Evolutionary conservation across 805 yeast species (phyloP).

Genomic region (Saccharomyces mikatae): DNA sequence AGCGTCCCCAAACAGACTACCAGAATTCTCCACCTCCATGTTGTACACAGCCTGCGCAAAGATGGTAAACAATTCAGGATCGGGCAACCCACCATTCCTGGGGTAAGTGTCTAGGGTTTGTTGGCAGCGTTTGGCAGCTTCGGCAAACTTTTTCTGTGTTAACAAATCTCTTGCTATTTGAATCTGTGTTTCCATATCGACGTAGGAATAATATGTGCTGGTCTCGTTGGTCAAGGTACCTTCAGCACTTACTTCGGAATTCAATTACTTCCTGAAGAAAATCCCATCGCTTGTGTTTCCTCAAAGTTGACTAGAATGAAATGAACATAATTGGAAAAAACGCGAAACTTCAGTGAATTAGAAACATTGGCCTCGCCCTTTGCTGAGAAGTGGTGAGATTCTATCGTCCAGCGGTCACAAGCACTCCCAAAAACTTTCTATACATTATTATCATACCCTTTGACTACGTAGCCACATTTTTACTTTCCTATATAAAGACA

Average conservation of each 20-base stretch:
- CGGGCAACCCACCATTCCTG: background rate
- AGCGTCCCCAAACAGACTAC: background rate
- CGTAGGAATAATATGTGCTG: background rate
- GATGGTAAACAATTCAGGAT: slow-evolving; percentile 3
- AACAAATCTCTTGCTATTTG: background rate
- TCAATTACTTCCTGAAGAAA: background rate
- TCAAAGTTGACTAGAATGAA: background rate
- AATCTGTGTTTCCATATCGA: background rate
- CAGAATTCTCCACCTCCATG: background rate
- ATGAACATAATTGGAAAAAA: background rate
- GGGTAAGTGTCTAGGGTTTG: slow-evolving; percentile 37
- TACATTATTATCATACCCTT: background rate
- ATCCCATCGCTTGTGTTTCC: background rate
- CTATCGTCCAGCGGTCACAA: background rate
- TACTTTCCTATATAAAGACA: background rate
- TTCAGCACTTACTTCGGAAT: background rate
- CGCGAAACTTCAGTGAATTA: background rate
- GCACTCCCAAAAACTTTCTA: background rate
- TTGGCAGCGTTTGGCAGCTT: slow-evolving; percentile 63
- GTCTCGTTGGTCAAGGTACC: background rate
- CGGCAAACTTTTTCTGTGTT: slow-evolving; percentile 28
- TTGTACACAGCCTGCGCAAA: background rate
- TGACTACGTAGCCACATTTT: background rate
- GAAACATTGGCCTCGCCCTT: background rate
- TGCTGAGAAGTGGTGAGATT: background rate